phyloP scores from a whole-genome alignment of 176 grass and related monocot genomes.

The Avena insularis region DNA sequence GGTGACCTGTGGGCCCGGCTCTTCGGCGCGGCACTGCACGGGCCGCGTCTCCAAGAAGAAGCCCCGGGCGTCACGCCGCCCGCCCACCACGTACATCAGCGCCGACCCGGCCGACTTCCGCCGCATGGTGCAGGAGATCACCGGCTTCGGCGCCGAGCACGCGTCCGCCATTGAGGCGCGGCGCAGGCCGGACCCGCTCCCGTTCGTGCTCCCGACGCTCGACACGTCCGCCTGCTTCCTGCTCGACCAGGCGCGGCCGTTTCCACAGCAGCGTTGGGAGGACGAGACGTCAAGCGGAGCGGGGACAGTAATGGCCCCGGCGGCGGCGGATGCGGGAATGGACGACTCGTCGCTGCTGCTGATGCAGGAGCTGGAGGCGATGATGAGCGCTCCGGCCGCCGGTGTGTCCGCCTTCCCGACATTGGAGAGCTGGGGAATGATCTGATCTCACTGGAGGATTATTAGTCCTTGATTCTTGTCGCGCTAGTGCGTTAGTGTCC shows the following conservation, averaged over 20 bases:
- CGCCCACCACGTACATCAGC: constrained; percentile 52
- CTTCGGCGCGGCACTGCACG: neutral
- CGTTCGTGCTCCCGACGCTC: constrained; percentile 52
- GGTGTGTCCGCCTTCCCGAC: constrained; percentile 32
- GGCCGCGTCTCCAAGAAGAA: constrained; percentile 51
- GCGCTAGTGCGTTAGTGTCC: neutral
- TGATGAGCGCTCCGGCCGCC: constrained; percentile 1
- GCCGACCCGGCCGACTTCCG: constrained; percentile 57
- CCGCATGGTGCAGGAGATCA: constrained; percentile 66
- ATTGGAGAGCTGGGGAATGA: constrained; percentile 53
- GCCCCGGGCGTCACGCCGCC: constrained; percentile 45
- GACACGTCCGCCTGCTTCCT: constrained; percentile 64
- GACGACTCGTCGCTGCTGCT: neutral
- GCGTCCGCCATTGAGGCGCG: neutral
- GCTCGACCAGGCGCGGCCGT: neutral
- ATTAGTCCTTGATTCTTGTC: neutral
- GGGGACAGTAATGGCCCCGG: neutral
- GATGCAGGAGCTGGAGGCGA: constrained; percentile 48
- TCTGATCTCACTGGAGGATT: constrained; percentile 37
- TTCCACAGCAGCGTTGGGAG: neutral
- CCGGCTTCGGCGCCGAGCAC: constrained; percentile 34
- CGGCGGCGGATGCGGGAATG: neutral
- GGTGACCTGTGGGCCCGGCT: neutral
- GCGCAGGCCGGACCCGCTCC: neutral
- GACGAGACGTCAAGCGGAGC: neutral